Evolutionary conservation across 345 rosid genomes (phyloP).

Genomic region (Bretschneidera sinensis): DNA sequence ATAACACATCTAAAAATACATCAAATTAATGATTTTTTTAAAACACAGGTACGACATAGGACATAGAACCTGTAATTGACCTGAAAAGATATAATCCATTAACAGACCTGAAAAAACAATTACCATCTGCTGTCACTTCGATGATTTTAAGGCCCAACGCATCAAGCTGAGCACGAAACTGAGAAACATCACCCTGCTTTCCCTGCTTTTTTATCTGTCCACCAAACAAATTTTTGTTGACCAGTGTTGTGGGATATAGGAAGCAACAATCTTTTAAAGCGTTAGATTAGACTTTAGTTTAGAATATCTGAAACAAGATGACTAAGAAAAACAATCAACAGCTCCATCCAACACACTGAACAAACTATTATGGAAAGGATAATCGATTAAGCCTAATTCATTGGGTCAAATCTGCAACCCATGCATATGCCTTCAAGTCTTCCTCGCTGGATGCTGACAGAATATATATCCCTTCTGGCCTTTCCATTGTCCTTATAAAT

Average conservation of each 20-base stretch:
- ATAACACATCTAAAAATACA: not conserved
- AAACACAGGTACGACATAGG: not conserved
- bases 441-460: too few relatives aligned
- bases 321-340: not conserved
- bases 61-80: not conserved
- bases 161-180: slow-evolving; percentile 63
- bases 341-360: too few relatives aligned
- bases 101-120: slow-evolving; percentile 93
- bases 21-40: too few relatives aligned
- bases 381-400: too few relatives aligned
- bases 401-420: too few relatives aligned
- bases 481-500: too few relatives aligned
- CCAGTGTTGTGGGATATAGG: not conserved
- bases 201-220: slow-evolving; percentile 64
- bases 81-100: not conserved
- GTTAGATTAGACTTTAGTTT: not conserved
- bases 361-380: too few relatives aligned
- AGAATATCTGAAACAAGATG: not conserved
- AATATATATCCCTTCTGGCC: too few relatives aligned
- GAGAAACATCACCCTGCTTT: slow-evolving; percentile 59
- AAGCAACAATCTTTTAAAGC: not conserved
- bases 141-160: slow-evolving; percentile 64
- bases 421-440: too few relatives aligned
- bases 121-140: slow-evolving; percentile 86
- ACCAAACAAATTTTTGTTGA: slow-evolving; percentile 8